Evolutionary conservation across 257 asterid genomes (phyloP).

Genomic region (Fraxinus americana): DNA sequence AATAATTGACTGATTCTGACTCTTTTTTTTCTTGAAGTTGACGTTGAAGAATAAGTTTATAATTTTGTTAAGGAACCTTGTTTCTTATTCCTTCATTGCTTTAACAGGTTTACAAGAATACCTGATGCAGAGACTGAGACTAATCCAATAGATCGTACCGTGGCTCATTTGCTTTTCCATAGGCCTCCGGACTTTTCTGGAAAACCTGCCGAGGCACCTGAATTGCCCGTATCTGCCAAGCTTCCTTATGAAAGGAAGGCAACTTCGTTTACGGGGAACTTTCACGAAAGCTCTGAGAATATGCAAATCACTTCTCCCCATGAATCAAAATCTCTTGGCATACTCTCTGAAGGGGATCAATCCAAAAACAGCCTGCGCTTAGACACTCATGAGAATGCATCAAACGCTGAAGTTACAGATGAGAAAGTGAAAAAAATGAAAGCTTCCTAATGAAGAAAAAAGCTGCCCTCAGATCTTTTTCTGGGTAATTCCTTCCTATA

Average conservation of each 20-base stretch:
- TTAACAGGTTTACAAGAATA: constrained; percentile 55
- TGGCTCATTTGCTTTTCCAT: constrained; percentile 89
- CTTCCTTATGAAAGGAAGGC: constrained; percentile 42
- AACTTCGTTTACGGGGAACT: constrained; percentile 27
- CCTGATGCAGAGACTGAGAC: constrained; percentile 71
- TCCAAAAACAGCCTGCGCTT: constrained; percentile 32
- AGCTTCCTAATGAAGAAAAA: constrained; percentile 34
- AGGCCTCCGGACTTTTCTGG: constrained; percentile 55
- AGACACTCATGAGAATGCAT: constrained; percentile 39
- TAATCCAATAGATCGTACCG: constrained; percentile 81
- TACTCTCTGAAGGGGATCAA: constrained; percentile 35
- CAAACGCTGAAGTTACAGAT: constrained; percentile 36
- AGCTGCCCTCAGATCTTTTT: constrained; percentile 18
- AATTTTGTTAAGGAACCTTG: not conserved
- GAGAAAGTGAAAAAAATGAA: constrained; percentile 33
- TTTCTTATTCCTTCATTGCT: constrained; percentile 21
- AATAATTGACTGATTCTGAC: not conserved
- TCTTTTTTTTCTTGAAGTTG: not conserved
- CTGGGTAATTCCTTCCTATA: constrained; percentile 48
- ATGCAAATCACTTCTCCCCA: constrained; percentile 40
- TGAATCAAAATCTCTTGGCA: constrained; percentile 39
- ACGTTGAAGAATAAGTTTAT: not conserved
- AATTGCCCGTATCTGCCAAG: constrained; percentile 51
- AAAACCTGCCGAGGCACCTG: constrained; percentile 50
- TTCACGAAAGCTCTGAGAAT: constrained; percentile 39